A percentile compares a stretch with the other conserved stretches of the same genome.
These are phyloP conservation scores for Citrus trifoliata DNA, from an alignment of 345 rosid genomes.

Conservation along the genomic window DNA sequence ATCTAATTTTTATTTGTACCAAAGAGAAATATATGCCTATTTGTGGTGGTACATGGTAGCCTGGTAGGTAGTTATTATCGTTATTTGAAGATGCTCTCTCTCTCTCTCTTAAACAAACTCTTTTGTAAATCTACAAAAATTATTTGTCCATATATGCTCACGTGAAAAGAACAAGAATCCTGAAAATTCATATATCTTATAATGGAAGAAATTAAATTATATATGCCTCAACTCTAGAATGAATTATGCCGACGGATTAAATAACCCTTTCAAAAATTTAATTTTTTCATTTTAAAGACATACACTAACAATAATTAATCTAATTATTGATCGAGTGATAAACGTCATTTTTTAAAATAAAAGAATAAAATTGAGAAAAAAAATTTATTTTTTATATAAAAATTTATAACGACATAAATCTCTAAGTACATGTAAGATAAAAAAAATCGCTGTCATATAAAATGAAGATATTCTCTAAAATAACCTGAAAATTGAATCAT, in stretches of 20 bases:
- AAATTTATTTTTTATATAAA: too few relatives aligned
- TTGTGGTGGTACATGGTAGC: conserved; percentile 7
- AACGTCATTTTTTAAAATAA: too few relatives aligned
- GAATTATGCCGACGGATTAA: neutral
- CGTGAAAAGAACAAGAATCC: neutral
- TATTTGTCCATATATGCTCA: neutral
- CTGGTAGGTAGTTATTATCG: conserved; percentile 26
- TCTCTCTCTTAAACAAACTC: neutral
- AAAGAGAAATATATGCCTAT: neutral
- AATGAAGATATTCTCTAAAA: too few relatives aligned
- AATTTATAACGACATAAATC: too few relatives aligned
- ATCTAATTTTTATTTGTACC: neutral
- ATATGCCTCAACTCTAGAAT: neutral
- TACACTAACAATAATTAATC: too few relatives aligned
- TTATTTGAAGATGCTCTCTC: conserved; percentile 12
- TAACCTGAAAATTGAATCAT: too few relatives aligned
- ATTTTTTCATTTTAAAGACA: too few relatives aligned
- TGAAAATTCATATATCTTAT: neutral
- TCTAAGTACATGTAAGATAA: too few relatives aligned
- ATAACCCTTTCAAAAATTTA: neutral
- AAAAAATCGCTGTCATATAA: too few relatives aligned
- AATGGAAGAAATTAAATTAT: neutral
- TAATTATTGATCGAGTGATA: too few relatives aligned
- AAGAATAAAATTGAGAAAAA: too few relatives aligned
- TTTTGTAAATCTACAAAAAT: neutral